Conservation (phyloP, 331 rosid species). For the Stylosanthes scabra region DNA sequence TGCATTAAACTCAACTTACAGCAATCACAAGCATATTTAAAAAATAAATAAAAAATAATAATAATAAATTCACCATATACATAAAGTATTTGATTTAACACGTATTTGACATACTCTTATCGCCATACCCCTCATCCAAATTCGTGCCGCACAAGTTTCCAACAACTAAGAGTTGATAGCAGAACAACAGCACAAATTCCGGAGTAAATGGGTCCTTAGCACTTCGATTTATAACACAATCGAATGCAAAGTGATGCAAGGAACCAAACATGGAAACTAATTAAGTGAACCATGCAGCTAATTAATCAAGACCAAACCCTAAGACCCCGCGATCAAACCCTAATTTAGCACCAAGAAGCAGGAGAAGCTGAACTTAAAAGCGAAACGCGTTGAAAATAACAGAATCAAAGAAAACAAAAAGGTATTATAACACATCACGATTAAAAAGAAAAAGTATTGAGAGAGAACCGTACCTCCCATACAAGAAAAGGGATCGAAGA, state of each 20-base stretch:
- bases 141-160: background rate
- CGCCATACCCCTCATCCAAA: background rate
- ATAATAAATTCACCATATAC: background rate
- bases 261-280: background rate
- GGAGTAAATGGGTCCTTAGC: background rate
- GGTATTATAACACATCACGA: conserved; percentile 8
- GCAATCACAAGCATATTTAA: background rate
- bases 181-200: background rate
- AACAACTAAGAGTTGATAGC: background rate
- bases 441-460: background rate
- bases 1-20: background rate
- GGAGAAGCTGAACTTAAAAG: background rate
- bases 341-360: conserved; percentile 8
- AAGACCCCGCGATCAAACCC: conserved; percentile 18
- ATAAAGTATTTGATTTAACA: background rate
- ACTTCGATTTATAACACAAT: background rate
- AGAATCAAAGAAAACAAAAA: background rate
- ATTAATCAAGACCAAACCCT: conserved; percentile 1
- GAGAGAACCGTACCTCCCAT: conserved; percentile 34
- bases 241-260: background rate
- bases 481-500: background rate
- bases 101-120: background rate
- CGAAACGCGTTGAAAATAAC: background rate
- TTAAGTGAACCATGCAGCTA: background rate
- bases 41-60: no score